Evolutionary conservation across 1,284 basidiomycete genomes (phyloP), one percentile per base, ranked within the genome.

Genomic region (Irpex sp.): DNA sequence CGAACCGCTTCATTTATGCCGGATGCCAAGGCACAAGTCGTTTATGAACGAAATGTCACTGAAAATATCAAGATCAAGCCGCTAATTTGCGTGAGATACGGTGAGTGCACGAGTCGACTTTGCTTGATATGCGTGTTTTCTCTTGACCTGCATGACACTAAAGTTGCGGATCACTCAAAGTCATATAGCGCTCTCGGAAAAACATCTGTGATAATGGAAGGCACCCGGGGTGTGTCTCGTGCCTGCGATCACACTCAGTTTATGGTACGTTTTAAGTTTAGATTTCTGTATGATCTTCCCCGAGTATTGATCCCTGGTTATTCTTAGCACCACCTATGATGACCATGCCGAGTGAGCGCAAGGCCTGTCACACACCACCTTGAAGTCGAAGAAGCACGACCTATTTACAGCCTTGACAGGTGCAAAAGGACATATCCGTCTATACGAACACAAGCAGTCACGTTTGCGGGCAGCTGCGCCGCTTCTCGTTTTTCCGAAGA

Each of bases 401-500:
- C 21, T 31, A 21, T 31, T 21, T 15, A 33, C 33, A 26, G 19
- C 13, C 11, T 15, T 13, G 53, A 17, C 53, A 55, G 31, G 15
- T 9, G 7, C 9, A 26, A 15, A 55, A 35, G 33, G 13, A 46
- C 49, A 50, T 7, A 7, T n/a, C 8, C 11, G 53, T 35, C 53
- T 33, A 11, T 15, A 36, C 5, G 53, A 55, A 55, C 19, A n/a
- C 19, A n/a, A 4, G 15, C n/a, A 8, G 8, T 26, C 53, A 35
- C 13, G 9, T 35, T 21, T 13, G 2, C 2, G 21, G 53, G 7
- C 53, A 17, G 13, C 11, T 55, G 33, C 33, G 13, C 53, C 33
- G 53, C 53, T 55, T 55, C 53, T 55, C 53, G 1, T 55, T 55
- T 55, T 13, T 55, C 53, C 53, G 53, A 55, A 5, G 49, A 33